Conservation (phyloP, 768 basidiomycete genomes). For the Leucocoprinus sp. region DNA sequence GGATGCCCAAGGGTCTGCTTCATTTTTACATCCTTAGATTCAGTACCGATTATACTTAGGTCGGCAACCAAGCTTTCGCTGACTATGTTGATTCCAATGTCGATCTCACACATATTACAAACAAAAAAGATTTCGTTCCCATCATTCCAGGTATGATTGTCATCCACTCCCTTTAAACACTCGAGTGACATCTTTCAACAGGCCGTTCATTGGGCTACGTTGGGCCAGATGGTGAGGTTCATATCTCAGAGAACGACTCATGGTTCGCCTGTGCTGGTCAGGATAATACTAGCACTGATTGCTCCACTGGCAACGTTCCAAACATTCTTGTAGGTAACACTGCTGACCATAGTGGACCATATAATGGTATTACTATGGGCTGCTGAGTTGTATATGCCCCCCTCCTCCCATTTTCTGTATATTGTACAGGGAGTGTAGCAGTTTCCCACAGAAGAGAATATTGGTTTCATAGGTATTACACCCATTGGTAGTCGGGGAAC, state of each 20-base stretch:
- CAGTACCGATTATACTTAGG: conserved; percentile 18
- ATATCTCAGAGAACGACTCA: conserved; percentile 37
- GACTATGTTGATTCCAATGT: conserved; percentile 47
- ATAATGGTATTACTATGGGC: conserved; percentile 12
- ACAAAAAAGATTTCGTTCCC: conserved; percentile 37
- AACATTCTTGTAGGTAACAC: conserved; percentile 31
- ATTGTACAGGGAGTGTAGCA: no score
- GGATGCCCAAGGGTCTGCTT: conserved; percentile 35
- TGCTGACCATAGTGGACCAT: conserved; percentile 33
- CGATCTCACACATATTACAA: conserved; percentile 51
- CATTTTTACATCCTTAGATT: conserved; percentile 17
- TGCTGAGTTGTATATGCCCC: no score
- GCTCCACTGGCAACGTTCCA: conserved; percentile 35
- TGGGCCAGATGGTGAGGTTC: conserved; percentile 43
- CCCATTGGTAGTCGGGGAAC: no score
- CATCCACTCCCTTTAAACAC: neutral
- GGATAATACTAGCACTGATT: conserved; percentile 43
- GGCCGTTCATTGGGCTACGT: conserved; percentile 30
- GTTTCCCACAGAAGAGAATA: no score
- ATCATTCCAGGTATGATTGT: conserved; percentile 27
- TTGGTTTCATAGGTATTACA: no score
- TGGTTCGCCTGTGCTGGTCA: conserved; percentile 54
- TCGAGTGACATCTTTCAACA: neutral
- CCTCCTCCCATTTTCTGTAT: no score
- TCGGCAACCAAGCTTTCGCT: conserved; percentile 56